Evolutionary conservation across 768 basidiomycete species (phyloP).

Genomic region (Trametes meyenii): DNA sequence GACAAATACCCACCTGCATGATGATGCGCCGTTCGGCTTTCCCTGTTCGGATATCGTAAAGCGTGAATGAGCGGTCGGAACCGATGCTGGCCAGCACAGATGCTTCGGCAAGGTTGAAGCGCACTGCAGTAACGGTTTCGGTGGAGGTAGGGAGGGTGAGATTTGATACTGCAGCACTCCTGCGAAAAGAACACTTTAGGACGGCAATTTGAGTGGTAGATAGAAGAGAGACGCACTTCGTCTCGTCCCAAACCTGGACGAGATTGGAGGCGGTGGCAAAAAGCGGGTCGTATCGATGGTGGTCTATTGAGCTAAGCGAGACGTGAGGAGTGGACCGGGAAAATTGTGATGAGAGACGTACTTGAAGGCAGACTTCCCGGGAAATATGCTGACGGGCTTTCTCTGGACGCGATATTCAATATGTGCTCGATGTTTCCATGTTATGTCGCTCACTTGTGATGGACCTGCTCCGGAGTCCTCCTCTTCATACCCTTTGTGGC

Average conservation of each 20-base stretch:
- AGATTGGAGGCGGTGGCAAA: constrained; percentile 94
- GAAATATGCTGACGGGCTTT: constrained; percentile 75
- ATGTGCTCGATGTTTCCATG: background rate
- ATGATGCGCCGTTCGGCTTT: constrained; percentile 91
- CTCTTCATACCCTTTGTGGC: constrained; percentile 22
- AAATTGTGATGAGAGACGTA: constrained; percentile 39
- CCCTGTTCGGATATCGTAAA: constrained; percentile 96
- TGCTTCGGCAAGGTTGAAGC: constrained; percentile 93
- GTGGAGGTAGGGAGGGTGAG: constrained; percentile 84
- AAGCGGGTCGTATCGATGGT: constrained; percentile 84
- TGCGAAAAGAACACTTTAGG: constrained; percentile 32
- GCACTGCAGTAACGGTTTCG: constrained; percentile 86
- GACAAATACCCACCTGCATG: constrained; percentile 69
- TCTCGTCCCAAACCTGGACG: constrained; percentile 98
- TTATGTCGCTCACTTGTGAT: constrained; percentile 37
- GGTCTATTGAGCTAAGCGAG: constrained; percentile 81
- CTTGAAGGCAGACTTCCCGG: constrained; percentile 92
- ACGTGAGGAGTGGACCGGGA: background rate
- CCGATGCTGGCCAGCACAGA: constrained; percentile 95
- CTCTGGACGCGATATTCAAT: constrained; percentile 23
- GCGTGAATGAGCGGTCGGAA: constrained; percentile 91
- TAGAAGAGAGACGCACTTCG: constrained; percentile 58
- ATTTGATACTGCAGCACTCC: constrained; percentile 84
- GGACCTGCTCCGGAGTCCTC: constrained; percentile 39
- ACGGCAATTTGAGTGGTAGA: too few relatives aligned